Evolutionary conservation across 2,329 filamentous ascomycete species (phyloP), one percentile per base, ranked within the genome.

Genomic region (Escovopsis sp.): DNA sequence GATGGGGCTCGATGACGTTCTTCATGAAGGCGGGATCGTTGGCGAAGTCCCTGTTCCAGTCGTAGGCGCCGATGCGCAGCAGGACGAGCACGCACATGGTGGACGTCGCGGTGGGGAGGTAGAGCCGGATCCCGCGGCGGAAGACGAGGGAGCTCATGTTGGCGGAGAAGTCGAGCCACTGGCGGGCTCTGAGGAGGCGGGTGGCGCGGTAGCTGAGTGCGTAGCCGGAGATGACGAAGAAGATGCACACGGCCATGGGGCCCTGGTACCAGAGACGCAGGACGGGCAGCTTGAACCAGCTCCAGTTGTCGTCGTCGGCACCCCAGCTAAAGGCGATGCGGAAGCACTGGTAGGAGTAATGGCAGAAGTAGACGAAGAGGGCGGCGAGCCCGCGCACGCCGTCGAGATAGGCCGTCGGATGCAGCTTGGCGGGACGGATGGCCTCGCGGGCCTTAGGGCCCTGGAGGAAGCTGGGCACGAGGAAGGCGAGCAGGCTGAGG

Each of bases 181-280:
- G 45, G n/a, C 54, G 51, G 36, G 43, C 53, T 30, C 61, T 60
- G 17, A 57, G 50, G 33, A 68, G 55, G 41, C 62, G 65, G n/a
- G 72, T 45, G 1, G 67, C 65, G 31, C 61, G 61, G 37, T 74
- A 62, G 21, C 65, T 67, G 11, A 78, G 57, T 3, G 70, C 73
- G 50, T 74, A 76, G 15, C 72, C 72, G 1, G 69, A 72, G 31
- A 76, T 68, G 45, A 75, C 65, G 47, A 75, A 76, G 57, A 77
- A 77, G 43, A 74, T 53, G 50, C 65, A 68, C 27, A 76, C 71
- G 44, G 69, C 70, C 0, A 68, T 63, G 3, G 66, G 68, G 1
- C 69, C 70, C 35, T 66, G 65, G 47, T 66, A 73, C 39, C 67
- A 57, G 4, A 74, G 54, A 12, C 70, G 59, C 14, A 74, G 36